A percentile compares a stretch with the other conserved stretches of the same genome.
Conservation (phyloP, 2,329 filamentous ascomycete species). For the Emericellopsis cladophorae region DNA sequence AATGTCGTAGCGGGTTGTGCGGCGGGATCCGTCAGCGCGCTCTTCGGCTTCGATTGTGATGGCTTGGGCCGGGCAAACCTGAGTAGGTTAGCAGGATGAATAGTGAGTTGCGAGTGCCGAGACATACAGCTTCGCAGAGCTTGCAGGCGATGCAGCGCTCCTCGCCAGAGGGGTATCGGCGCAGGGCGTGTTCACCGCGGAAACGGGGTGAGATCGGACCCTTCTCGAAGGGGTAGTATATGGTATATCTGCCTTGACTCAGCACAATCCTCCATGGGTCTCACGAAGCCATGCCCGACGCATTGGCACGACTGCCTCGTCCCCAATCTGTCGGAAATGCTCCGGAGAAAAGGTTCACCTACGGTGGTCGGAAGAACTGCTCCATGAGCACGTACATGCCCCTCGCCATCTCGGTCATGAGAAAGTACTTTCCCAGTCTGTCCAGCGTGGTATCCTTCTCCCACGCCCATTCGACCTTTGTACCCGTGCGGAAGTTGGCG, state of each 20-base stretch:
- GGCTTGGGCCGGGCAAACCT: conserved; percentile 91
- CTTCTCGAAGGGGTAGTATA: conserved; percentile 98
- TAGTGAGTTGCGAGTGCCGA: background rate
- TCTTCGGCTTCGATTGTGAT: conserved; percentile 99
- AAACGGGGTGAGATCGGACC: conserved; percentile 96
- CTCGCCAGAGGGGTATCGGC: conserved; percentile 93
- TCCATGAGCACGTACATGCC: conserved; percentile 97
- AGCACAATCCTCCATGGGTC: background rate
- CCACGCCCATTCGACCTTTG: conserved; percentile 68
- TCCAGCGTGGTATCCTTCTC: conserved; percentile 66
- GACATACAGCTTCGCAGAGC: conserved; percentile 75
- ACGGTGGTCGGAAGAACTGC: conserved; percentile 98
- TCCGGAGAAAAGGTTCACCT: conserved; percentile 30
- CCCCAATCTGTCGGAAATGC: background rate
- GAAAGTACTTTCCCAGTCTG: conserved; percentile 83
- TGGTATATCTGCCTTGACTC: conserved; percentile 62
- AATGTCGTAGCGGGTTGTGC: conserved; percentile 96
- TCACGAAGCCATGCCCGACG: background rate
- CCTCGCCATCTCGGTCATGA: conserved; percentile 88
- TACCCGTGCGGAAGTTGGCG: conserved; percentile 65
- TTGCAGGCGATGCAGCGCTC: conserved; percentile 99
- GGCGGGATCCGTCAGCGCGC: conserved; percentile 85
- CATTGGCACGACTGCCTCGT: background rate
- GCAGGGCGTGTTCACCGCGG: conserved; percentile 92
- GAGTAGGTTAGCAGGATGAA: background rate